Conservation (phyloP, 352 stramenopile genomes). For the Globisporangium cylindrosporum region DNA sequence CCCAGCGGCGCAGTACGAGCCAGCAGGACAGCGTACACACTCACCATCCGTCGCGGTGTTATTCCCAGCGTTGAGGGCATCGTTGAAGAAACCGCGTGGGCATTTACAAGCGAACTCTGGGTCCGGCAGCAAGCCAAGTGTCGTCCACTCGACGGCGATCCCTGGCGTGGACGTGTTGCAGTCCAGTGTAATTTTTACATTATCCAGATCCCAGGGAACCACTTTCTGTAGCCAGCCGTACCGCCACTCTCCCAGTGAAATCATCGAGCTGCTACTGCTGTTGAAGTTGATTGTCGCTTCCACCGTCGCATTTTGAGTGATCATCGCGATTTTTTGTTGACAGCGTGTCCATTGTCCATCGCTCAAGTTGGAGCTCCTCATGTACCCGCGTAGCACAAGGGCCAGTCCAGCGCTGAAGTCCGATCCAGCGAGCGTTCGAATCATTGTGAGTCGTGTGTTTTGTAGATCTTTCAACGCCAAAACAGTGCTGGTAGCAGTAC, state of each 20-base stretch:
- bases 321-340: slow-evolving; percentile 27
- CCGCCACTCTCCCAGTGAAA: slow-evolving; percentile 25
- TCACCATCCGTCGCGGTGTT: slow-evolving; percentile 4
- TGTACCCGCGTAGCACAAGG: slow-evolving; percentile 44
- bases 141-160: slow-evolving; percentile 43
- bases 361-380: slow-evolving; percentile 10
- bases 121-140: slow-evolving; percentile 51
- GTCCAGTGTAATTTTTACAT: slow-evolving; percentile 28
- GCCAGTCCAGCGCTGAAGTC: slow-evolving; percentile 40
- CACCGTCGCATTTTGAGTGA: slow-evolving; percentile 23
- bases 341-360: slow-evolving; percentile 18
- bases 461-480: slow-evolving; percentile 25
- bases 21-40: slow-evolving; percentile 53
- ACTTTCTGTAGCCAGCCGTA: slow-evolving; percentile 31
- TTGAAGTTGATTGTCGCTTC: neutral
- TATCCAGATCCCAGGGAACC: slow-evolving; percentile 40
- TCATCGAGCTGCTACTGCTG: slow-evolving; percentile 1
- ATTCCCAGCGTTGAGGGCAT: slow-evolving; percentile 14
- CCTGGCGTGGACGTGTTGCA: slow-evolving; percentile 41
- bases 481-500: slow-evolving; percentile 31
- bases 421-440: slow-evolving; percentile 28
- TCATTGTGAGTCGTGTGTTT: slow-evolving; percentile 21
- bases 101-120: slow-evolving; percentile 53
- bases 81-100: slow-evolving; percentile 54
- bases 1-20: slow-evolving; percentile 53